Percentiles rank a stretch among this genome's conserved stretches.
Conservation (phyloP, 208 protist genomes). For the Angomonas ambiguus region DNA sequence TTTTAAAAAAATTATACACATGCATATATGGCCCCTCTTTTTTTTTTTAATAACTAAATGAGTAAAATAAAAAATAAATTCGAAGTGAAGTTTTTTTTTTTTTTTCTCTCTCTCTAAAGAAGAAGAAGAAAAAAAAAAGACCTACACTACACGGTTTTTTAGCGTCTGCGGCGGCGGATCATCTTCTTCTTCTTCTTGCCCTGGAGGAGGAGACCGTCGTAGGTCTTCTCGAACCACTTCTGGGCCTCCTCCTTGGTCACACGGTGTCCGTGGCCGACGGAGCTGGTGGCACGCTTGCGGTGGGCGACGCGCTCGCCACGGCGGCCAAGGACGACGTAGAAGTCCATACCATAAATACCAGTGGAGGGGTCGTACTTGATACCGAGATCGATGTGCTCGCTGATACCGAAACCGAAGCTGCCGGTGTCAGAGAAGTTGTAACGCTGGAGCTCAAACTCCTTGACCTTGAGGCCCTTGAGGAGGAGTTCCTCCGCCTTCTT, state of each 20-base stretch:
- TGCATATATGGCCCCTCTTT: too few species aligned
- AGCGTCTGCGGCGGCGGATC: slow-evolving; percentile 98
- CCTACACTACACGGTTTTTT: slow-evolving; percentile 36
- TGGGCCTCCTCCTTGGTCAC: slow-evolving; percentile 97
- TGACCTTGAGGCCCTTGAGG: slow-evolving; percentile 98
- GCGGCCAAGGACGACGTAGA: slow-evolving; percentile 98
- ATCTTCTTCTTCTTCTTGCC: slow-evolving; percentile 96
- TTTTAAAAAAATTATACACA: too few species aligned
- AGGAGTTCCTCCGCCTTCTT: slow-evolving; percentile 99
- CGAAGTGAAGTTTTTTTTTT: slow-evolving; percentile 6
- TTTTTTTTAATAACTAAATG: slow-evolving; percentile 11
- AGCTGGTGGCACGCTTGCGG: slow-evolving; percentile 74
- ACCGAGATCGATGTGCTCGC: slow-evolving; percentile 99
- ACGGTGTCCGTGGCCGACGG: slow-evolving; percentile 93
- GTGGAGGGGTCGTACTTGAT: slow-evolving; percentile 99
- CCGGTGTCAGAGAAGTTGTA: slow-evolving; percentile 96
- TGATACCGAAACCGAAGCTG: slow-evolving; percentile 99
- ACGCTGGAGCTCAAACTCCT: slow-evolving; percentile 98
- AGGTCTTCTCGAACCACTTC: slow-evolving; percentile 99
- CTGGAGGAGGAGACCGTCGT: slow-evolving; percentile 96
- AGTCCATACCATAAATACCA: slow-evolving; percentile 98
- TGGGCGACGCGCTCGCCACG: slow-evolving; percentile 95
- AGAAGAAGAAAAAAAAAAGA: slow-evolving; percentile 4
- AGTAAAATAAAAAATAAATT: slow-evolving; percentile 18
- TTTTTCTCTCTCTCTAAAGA: slow-evolving; percentile 15